Evolutionary conservation across 768 basidiomycete genomes (phyloP).

Genomic region (Boletus huronensis): DNA sequence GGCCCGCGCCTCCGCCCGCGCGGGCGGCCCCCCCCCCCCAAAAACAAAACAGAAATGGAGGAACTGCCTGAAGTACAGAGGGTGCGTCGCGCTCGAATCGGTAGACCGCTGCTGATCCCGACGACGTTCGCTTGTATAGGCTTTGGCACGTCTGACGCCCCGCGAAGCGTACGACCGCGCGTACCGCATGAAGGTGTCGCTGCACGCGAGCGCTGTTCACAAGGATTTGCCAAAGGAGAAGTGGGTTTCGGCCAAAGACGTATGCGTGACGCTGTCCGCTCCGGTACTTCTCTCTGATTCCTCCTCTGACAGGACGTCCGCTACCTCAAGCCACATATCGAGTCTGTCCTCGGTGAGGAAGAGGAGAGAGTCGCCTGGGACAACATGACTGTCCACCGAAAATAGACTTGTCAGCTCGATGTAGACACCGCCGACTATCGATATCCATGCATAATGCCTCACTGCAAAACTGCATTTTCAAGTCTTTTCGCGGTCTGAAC

Average conservation of each 20-base stretch:
- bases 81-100: constrained; percentile 40
- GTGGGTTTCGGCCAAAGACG: constrained; percentile 76
- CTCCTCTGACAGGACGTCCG: constrained; percentile 66
- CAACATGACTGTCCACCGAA: constrained; percentile 64
- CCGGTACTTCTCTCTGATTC: constrained; percentile 7
- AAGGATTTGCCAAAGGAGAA: constrained; percentile 74
- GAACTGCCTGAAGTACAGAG: constrained; percentile 76
- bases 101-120: not conserved
- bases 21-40: too few relatives aligned
- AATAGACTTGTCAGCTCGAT: constrained; percentile 40
- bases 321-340: constrained; percentile 80
- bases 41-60: constrained; percentile 56
- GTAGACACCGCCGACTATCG: constrained; percentile 25
- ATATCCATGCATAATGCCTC: constrained; percentile 16
- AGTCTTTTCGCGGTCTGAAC: not conserved
- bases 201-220: constrained; percentile 76
- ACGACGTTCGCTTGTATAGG: constrained; percentile 45
- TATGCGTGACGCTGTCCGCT: constrained; percentile 34
- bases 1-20: too few relatives aligned
- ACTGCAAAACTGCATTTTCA: not conserved
- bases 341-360: constrained; percentile 69
- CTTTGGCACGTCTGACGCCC: constrained; percentile 74
- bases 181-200: constrained; percentile 80
- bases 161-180: constrained; percentile 86
- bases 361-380: constrained; percentile 82